Conservation (phyloP, 2,329 filamentous ascomycete genomes). For the Trichoderma sp. region DNA sequence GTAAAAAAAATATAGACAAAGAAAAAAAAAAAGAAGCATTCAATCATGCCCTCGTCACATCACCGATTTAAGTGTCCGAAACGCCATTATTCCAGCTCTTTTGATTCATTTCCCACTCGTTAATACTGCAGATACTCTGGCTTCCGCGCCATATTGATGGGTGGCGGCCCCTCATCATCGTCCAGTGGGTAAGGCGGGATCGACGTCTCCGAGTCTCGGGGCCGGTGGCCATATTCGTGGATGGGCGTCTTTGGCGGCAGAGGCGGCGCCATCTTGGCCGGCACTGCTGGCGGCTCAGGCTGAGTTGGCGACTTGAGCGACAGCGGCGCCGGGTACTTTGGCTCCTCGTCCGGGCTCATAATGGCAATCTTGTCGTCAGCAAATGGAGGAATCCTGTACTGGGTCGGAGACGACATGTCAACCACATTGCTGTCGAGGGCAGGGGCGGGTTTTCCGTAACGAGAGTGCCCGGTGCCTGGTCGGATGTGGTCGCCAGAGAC, state of each 20-base stretch:
- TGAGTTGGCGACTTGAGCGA: slow-evolving; percentile 36
- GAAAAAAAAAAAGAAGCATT: not conserved
- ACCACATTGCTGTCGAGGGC: slow-evolving; percentile 57
- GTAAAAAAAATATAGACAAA: not conserved
- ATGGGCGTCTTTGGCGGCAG: slow-evolving; percentile 79
- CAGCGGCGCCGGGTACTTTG: slow-evolving; percentile 43
- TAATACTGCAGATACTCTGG: slow-evolving; percentile 62
- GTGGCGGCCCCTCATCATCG: slow-evolving; percentile 78
- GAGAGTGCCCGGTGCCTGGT: slow-evolving; percentile 40
- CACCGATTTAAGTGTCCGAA: not conserved
- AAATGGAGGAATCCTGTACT: slow-evolving; percentile 59
- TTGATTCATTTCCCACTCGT: not conserved
- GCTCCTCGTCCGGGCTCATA: slow-evolving; percentile 61
- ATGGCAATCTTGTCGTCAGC: slow-evolving; percentile 73
- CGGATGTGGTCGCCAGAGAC: slow-evolving; percentile 54
- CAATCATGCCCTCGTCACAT: not conserved
- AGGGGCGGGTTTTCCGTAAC: slow-evolving; percentile 38
- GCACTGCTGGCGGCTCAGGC: slow-evolving; percentile 70
- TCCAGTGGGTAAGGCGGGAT: slow-evolving; percentile 78
- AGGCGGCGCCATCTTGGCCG: slow-evolving; percentile 79
- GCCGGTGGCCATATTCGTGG: slow-evolving; percentile 48
- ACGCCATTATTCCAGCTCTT: not conserved
- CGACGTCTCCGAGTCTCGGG: slow-evolving; percentile 42
- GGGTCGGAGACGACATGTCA: slow-evolving; percentile 59
- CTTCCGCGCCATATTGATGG: slow-evolving; percentile 84